These are phyloP conservation scores for Didymella keratinophila DNA, from an alignment of 2,329 filamentous ascomycete species.

Conservation along the genomic window DNA sequence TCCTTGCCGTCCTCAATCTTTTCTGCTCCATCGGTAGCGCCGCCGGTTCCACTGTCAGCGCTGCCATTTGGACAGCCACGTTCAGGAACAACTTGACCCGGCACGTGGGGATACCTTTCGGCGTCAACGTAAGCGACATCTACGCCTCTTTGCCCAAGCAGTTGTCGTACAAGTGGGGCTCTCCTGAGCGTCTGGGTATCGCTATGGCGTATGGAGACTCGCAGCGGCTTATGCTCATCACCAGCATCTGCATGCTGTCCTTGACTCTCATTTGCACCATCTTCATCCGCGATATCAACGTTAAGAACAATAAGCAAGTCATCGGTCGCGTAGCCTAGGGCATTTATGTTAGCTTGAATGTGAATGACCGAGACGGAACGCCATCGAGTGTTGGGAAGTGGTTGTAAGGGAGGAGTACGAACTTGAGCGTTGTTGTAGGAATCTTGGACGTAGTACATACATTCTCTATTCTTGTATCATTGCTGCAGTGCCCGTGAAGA, in stretches of 20 bases:
- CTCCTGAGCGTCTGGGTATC: slow-evolving; percentile 54
- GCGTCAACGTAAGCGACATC: slow-evolving; percentile 48
- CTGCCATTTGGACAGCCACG: slow-evolving; percentile 68
- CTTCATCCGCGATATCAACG: slow-evolving; percentile 57
- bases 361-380: neutral
- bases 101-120: slow-evolving; percentile 51
- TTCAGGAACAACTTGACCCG: slow-evolving; percentile 60
- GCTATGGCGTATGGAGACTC: slow-evolving; percentile 39
- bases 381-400: neutral
- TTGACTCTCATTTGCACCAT: slow-evolving; percentile 49
- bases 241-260: slow-evolving; percentile 33
- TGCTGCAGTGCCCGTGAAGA: neutral
- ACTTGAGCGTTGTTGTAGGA: neutral
- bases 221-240: slow-evolving; percentile 42
- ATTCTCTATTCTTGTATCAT: too few species aligned
- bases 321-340: slow-evolving; percentile 56
- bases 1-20: slow-evolving; percentile 61
- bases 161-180: slow-evolving; percentile 60
- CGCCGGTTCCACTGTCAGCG: slow-evolving; percentile 60
- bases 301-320: slow-evolving; percentile 53
- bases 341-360: neutral
- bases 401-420: neutral
- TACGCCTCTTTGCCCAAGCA: slow-evolving; percentile 63
- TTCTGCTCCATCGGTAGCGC: slow-evolving; percentile 63
- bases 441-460: neutral